These are phyloP conservation scores for Mallotus repandus DNA, from an alignment of 441 rosid species.

Conservation along the genomic window DNA sequence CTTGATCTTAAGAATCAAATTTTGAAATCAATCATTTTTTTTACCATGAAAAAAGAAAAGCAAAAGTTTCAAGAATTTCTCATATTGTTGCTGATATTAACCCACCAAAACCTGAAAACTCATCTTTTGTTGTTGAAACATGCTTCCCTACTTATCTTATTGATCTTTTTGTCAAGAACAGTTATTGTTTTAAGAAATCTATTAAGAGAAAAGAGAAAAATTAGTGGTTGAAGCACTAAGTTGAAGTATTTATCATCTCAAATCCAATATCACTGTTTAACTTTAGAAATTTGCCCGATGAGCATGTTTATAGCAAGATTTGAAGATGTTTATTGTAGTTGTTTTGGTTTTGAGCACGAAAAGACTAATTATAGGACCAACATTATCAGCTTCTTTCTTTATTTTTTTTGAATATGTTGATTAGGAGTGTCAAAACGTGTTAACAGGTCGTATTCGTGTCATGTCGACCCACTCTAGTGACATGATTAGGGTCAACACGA, in stretches of 20 bases:
- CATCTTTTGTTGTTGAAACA: conserved; percentile 65
- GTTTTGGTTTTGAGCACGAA: conserved; percentile 51
- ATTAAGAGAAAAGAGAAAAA: not conserved
- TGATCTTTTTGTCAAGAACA: conserved; percentile 80
- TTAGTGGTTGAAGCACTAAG: conserved; percentile 16
- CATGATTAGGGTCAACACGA: too few species aligned
- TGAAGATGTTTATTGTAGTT: conserved; percentile 45
- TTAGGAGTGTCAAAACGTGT: too few species aligned
- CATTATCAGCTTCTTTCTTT: conserved; percentile 53
- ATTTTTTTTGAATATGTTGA: conserved; percentile 47
- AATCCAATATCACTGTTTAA: conserved; percentile 18
- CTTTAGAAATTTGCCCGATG: not conserved
- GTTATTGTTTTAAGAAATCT: conserved; percentile 55
- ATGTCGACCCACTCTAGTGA: too few species aligned
- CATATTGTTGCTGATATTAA: conserved; percentile 61
- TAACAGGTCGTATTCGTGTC: too few species aligned
- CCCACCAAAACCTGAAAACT: conserved; percentile 21
- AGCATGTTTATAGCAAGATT: not conserved
- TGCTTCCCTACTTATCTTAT: conserved; percentile 87
- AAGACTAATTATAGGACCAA: conserved; percentile 50
- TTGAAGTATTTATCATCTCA: conserved; percentile 18
- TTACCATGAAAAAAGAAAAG: conserved; percentile 14
- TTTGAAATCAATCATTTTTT: too few species aligned
- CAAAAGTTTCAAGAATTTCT: conserved; percentile 46
- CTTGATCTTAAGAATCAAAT: too few species aligned